Evolutionary conservation across 2,329 filamentous ascomycete species (phyloP).

Genomic region (Kalaharituber pfeilii): DNA sequence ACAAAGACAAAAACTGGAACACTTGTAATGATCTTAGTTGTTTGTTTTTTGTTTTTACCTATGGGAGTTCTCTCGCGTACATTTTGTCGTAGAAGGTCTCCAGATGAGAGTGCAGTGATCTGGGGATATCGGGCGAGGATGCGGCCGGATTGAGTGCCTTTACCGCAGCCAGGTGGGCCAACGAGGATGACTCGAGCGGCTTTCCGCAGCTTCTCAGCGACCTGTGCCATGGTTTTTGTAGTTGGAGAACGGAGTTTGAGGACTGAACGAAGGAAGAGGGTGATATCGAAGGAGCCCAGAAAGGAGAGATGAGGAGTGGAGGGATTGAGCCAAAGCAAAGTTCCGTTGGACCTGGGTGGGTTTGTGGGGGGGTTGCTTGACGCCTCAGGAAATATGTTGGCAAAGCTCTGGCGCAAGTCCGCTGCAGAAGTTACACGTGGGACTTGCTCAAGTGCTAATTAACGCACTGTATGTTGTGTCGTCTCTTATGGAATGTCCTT

Average conservation of each 20-base stretch:
- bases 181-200: conserved; percentile 89
- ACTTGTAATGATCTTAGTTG: not conserved
- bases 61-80: conserved; percentile 74
- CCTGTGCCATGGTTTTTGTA: too few relatives aligned
- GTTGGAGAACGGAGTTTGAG: not conserved
- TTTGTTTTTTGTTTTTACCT: conserved; percentile 35
- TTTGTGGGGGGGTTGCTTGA: not conserved
- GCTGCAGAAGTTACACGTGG: too few relatives aligned
- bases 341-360: not conserved
- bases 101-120: conserved; percentile 79
- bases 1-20: conserved; percentile 24
- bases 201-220: conserved; percentile 40
- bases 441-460: too few relatives aligned
- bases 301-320: not conserved
- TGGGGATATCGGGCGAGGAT: conserved; percentile 75
- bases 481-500: too few relatives aligned
- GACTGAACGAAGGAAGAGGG: not conserved
- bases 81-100: conserved; percentile 81
- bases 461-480: too few relatives aligned
- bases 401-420: too few relatives aligned
- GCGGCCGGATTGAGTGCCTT: conserved; percentile 87
- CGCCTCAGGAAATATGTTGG: too few relatives aligned
- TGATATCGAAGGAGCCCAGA: not conserved
- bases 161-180: conserved; percentile 90
- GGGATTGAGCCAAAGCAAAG: too few relatives aligned